Base-by-base conservation (phyloP, 768 basidiomycete genomes). In the Leccinum longicurvipes region DNA sequence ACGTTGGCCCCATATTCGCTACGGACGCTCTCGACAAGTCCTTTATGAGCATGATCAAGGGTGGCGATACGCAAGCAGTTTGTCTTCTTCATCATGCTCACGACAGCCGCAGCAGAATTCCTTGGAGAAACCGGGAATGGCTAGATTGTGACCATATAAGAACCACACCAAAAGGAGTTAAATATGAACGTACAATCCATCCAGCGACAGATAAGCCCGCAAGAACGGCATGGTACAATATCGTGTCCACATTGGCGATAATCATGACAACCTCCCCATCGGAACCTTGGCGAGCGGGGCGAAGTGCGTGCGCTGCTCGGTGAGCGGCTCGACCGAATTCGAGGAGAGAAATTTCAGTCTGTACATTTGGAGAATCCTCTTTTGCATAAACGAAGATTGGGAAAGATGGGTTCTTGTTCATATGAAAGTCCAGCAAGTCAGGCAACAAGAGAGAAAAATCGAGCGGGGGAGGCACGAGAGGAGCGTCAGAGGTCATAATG, bases 101-200 rank as follows among this genome's bases (percentile, higher is more conserved):
- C 49, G 10, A 72, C 29, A 0, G 80, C 82, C 2, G 74, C 71
- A 0, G 76, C 65, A 1, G 79, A 78, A 62, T 79, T 81, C 54
- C 76, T 60, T 1, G 74, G 64, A 0, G 74, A 76, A 17, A 73
- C 67, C 9, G 66, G 70, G 46, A 80, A 78, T n/a, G 68, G 60
- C 69, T 66, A 39, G 12, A 51, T 5, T 8, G 15, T 14, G 34
- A 44, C 12, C 36, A 39, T 7, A 67, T 60, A 19, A 73, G 60
- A 71, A 58, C 1, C 67, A 59, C 10, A 14, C 15, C 3, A 27
- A 15, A 51, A 68, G 74, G 19, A 71, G 51, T 25, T 67, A 24
- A 3, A 62, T 56, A 41, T 73, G 21, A 0, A 59, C 67, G 28
- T 53, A 72, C 71, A 0, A 69, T 50, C 55, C 69, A 73, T 19